phyloP scores from a whole-genome alignment of 139 green algal genomes.

The Chlamydomonas schloesseri region DNA sequence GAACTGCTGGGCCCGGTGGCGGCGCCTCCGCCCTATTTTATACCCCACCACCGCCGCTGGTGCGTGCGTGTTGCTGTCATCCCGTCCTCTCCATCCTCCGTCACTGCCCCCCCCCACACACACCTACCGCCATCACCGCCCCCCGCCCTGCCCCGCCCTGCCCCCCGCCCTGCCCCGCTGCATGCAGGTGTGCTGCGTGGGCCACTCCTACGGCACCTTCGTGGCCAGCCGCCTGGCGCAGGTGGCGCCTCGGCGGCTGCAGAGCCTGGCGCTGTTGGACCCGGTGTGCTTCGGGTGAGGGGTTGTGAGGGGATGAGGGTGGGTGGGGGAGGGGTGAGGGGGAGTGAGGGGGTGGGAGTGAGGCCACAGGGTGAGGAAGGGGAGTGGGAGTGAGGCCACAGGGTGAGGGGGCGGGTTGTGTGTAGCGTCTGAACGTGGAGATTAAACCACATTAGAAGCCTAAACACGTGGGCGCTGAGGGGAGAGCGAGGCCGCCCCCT shows the following conservation, averaged over 20 bases:
- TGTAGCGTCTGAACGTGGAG: too few relatives aligned
- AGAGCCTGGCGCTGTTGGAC: constrained; percentile 65
- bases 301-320: not conserved
- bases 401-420: too few relatives aligned
- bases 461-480: too few relatives aligned
- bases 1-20: too few relatives aligned
- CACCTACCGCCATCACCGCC: not conserved
- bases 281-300: constrained; percentile 63
- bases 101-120: not conserved
- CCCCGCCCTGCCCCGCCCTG: not conserved
- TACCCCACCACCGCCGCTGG: too few relatives aligned
- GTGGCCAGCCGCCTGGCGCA: constrained; percentile 58
- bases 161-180: not conserved
- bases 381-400: too few relatives aligned
- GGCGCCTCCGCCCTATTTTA: too few relatives aligned
- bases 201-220: constrained; percentile 71
- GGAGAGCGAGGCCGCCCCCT: too few relatives aligned
- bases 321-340: not conserved
- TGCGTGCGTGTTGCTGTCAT: too few relatives aligned
- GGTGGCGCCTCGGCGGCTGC: constrained; percentile 46
- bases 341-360: not conserved
- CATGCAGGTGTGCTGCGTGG: constrained; percentile 38
- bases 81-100: too few relatives aligned
- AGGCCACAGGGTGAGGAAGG: too few relatives aligned
- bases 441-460: too few relatives aligned